Evolutionary conservation across 495 filamentous ascomycete species (phyloP).

Genomic region (Aspergillus homomorphus): DNA sequence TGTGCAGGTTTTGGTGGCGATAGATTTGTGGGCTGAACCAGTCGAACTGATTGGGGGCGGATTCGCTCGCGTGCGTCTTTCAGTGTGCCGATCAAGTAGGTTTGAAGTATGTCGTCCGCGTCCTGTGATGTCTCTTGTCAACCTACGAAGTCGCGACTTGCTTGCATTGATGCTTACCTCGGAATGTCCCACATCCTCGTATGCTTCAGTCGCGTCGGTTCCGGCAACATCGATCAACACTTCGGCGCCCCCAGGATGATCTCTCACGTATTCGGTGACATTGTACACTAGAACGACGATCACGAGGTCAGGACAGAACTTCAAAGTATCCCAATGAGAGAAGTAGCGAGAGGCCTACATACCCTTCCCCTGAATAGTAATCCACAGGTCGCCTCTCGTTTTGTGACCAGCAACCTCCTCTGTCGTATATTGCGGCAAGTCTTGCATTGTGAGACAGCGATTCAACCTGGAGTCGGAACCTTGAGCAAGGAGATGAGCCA

Average conservation of each 20-base stretch:
- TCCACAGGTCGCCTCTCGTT: conserved; percentile 46
- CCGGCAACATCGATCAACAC: conserved; percentile 50
- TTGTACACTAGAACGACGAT: conserved; percentile 43
- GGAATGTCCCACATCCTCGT: conserved; percentile 34
- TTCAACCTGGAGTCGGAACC: too few relatives aligned
- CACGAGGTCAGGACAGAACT: too few relatives aligned
- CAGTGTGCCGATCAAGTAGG: background rate
- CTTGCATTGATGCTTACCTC: conserved; percentile 50
- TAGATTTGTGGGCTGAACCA: background rate
- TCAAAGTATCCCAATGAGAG: background rate
- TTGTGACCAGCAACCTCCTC: conserved; percentile 48
- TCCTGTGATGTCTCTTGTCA: background rate
- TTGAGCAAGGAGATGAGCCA: too few relatives aligned
- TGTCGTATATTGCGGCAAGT: conserved; percentile 30
- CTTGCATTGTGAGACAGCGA: conserved; percentile 10
- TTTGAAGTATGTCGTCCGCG: background rate
- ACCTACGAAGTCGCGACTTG: conserved; percentile 32
- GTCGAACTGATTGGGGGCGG: conserved; percentile 2
- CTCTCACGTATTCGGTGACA: conserved; percentile 47
- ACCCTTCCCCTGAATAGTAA: conserved; percentile 53
- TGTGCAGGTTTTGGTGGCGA: background rate
- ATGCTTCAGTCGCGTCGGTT: conserved; percentile 48
- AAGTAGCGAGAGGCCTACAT: background rate
- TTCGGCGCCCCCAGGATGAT: conserved; percentile 54
- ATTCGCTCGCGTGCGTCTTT: conserved; percentile 9